These are phyloP conservation scores for Cadophora sp. DNA, from an alignment of 2,329 filamentous ascomycete species.

Conservation along the genomic window DNA sequence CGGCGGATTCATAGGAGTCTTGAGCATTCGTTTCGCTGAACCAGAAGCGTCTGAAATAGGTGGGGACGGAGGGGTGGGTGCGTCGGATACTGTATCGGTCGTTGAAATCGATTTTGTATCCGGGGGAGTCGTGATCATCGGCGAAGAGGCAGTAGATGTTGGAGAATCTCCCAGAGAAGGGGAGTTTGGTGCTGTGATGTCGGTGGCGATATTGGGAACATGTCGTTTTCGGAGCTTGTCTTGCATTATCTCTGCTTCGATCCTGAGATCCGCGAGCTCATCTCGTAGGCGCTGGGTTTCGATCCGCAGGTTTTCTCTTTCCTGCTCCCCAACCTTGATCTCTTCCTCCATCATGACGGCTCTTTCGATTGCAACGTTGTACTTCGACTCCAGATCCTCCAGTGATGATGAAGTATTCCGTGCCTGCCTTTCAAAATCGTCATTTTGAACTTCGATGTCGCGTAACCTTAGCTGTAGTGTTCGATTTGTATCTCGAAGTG, in stretches of 20 bases:
- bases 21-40: slow-evolving; percentile 34
- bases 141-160: slow-evolving; percentile 87
- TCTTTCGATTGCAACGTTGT: slow-evolving; percentile 91
- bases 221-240: slow-evolving; percentile 87
- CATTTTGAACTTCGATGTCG: slow-evolving; percentile 97
- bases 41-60: slow-evolving; percentile 85
- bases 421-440: slow-evolving; percentile 96
- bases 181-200: slow-evolving; percentile 69
- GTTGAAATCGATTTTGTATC: slow-evolving; percentile 69
- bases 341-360: slow-evolving; percentile 95
- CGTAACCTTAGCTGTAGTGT: slow-evolving; percentile 82
- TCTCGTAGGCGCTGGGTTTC: slow-evolving; percentile 89
- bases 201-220: slow-evolving; percentile 64
- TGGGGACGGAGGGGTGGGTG: slow-evolving; percentile 88
- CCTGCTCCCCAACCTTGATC: slow-evolving; percentile 88
- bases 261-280: slow-evolving; percentile 90
- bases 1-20: slow-evolving; percentile 42
- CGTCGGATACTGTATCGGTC: slow-evolving; percentile 64
- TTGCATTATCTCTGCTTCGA: slow-evolving; percentile 92
- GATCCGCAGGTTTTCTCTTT: slow-evolving; percentile 87
- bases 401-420: slow-evolving; percentile 94
- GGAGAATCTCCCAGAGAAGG: slow-evolving; percentile 79
- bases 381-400: slow-evolving; percentile 96
- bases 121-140: slow-evolving; percentile 87
- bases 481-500: slow-evolving; percentile 82